Conservation (phyloP, 495 filamentous ascomycete species). For the Evansstolkia leycettana region DNA sequence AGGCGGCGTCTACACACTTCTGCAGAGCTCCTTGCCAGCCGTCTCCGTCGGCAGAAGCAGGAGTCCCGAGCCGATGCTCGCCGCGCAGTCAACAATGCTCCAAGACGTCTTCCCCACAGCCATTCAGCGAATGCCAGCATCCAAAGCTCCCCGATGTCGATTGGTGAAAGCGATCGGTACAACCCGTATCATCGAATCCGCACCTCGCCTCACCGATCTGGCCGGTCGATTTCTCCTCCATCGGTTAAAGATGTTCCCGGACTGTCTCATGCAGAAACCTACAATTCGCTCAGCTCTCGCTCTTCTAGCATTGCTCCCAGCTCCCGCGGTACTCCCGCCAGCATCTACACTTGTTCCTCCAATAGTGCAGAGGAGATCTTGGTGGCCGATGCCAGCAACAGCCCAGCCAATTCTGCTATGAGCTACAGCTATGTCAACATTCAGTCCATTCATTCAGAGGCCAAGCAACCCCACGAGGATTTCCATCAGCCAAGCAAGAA, state of each 20-base stretch:
- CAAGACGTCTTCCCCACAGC: slow-evolving; percentile 19
- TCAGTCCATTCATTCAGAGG: slow-evolving; percentile 5
- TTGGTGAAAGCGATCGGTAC: slow-evolving; percentile 23
- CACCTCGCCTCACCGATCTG: slow-evolving; percentile 18
- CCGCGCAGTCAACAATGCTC: slow-evolving; percentile 6
- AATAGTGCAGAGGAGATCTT: slow-evolving; percentile 23
- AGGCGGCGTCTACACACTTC: slow-evolving; percentile 29
- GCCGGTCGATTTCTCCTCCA: slow-evolving; percentile 38
- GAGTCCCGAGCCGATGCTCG: slow-evolving; percentile 19
- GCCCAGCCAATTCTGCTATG: slow-evolving; percentile 17
- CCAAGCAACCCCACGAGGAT: slow-evolving; percentile 16
- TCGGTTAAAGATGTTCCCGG: slow-evolving; percentile 34
- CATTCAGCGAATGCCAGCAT: slow-evolving; percentile 23
- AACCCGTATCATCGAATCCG: slow-evolving; percentile 22
- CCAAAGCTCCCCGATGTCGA: slow-evolving; percentile 17
- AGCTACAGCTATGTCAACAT: slow-evolving; percentile 25
- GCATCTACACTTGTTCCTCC: slow-evolving; percentile 28
- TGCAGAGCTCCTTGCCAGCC: slow-evolving; percentile 28
- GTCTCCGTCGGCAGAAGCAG: slow-evolving; percentile 29
- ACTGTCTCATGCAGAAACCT: slow-evolving; percentile 32
- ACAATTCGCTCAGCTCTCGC: slow-evolving; percentile 33
- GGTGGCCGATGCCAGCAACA: slow-evolving; percentile 20
- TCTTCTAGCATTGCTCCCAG: slow-evolving; percentile 36
- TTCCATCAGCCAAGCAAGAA: slow-evolving; percentile 30
- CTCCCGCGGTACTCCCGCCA: slow-evolving; percentile 28